These are phyloP conservation scores for Pseudonitzschia multistriata DNA, from an alignment of 108 stramenopile species.

Conservation along the genomic window DNA sequence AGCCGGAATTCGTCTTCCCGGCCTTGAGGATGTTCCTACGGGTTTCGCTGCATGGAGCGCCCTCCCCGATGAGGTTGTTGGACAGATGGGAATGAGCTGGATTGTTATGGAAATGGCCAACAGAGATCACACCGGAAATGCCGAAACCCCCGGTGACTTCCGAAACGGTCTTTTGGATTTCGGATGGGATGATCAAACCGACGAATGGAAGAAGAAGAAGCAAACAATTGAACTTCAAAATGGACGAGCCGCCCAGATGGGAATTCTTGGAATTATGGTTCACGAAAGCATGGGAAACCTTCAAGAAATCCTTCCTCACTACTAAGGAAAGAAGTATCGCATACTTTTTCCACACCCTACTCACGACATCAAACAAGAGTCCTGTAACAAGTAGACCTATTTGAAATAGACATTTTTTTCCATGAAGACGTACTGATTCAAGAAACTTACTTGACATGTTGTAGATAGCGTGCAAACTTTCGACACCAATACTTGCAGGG, in stretches of 20 bases:
- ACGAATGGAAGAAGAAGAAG: constrained; percentile 51
- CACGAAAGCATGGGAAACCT: constrained; percentile 27
- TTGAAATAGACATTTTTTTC: background rate
- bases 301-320: constrained; percentile 18
- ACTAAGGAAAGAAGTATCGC: background rate
- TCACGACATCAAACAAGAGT: background rate
- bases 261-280: constrained; percentile 40
- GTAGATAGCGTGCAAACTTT: too few species aligned
- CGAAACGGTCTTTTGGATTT: constrained; percentile 63
- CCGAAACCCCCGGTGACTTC: constrained; percentile 61
- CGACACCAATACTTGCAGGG: too few species aligned
- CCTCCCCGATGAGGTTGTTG: constrained; percentile 43
- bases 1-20: constrained; percentile 14
- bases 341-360: background rate
- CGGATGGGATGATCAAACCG: constrained; percentile 57
- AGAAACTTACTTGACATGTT: background rate
- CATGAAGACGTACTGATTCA: background rate
- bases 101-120: constrained; percentile 26
- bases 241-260: constrained; percentile 62
- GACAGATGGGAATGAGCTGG: constrained; percentile 15
- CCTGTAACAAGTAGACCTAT: constrained; percentile 1
- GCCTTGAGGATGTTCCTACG: constrained; percentile 59
- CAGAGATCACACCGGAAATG: constrained; percentile 41
- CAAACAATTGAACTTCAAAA: constrained; percentile 70
- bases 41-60: constrained; percentile 69